These are phyloP conservation scores for Solanum okadae DNA, from an alignment of 257 asterid species.

Conservation along the genomic window DNA sequence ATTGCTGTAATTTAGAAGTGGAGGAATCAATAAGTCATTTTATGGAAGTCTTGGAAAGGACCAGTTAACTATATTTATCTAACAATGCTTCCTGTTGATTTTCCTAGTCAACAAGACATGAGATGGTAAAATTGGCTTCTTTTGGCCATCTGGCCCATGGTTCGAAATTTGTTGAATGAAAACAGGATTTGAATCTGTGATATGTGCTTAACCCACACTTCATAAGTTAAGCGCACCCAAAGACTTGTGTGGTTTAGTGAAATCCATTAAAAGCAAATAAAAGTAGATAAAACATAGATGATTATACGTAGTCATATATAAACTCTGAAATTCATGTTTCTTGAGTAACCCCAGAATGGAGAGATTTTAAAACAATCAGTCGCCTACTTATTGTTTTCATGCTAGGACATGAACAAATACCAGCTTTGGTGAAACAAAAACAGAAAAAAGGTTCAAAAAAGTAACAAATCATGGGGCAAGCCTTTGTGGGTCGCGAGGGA, in stretches of 20 bases:
- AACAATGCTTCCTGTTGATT: neutral
- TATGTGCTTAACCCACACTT: neutral
- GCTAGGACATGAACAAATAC: neutral
- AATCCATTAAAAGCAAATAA: neutral
- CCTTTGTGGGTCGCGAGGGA: slow-evolving; percentile 88
- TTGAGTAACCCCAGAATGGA: neutral
- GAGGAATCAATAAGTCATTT: neutral
- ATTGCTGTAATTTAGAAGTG: neutral
- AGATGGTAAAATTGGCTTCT: neutral
- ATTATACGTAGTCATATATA: neutral
- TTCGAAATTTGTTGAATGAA: neutral
- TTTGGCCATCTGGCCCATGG: neutral
- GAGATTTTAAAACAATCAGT: neutral
- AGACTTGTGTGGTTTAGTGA: neutral
- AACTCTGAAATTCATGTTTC: neutral
- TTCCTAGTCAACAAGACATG: neutral
- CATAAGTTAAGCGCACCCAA: neutral
- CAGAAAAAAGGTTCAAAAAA: neutral
- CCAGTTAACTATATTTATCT: neutral
- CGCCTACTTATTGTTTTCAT: neutral
- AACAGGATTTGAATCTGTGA: neutral
- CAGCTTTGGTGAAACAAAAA: neutral
- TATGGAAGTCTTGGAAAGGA: neutral
- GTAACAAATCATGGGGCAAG: slow-evolving; percentile 37
- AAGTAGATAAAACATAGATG: neutral